Conservation (phyloP, 306 rosid species). For the Cucumis sativus region Cucumber_9930_V3 NC_026660.2:22786001-22786500, state of each 20-base stretch:
- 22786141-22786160: slow-evolving; percentile 61
- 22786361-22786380: slow-evolving; percentile 85
- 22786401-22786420: slow-evolving; percentile 71
- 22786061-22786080: slow-evolving; percentile 9
- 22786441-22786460: slow-evolving; percentile 49
- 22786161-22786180: slow-evolving; percentile 69
- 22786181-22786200: slow-evolving; percentile 60
- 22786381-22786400: slow-evolving; percentile 69
- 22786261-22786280: slow-evolving; percentile 80
- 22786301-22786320: slow-evolving; percentile 84
- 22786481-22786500: slow-evolving; percentile 79
- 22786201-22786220: slow-evolving; percentile 73
- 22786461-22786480: slow-evolving; percentile 65
- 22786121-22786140: slow-evolving; percentile 54
- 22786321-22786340: slow-evolving; percentile 73
- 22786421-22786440: slow-evolving; percentile 61
- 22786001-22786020: neutral
- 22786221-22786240: slow-evolving; percentile 91
- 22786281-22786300: slow-evolving; percentile 87
- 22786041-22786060: slow-evolving; percentile 6
- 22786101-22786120: slow-evolving; percentile 45
- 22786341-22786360: slow-evolving; percentile 78
- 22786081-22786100: slow-evolving; percentile 45
- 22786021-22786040: neutral
- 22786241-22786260: slow-evolving; percentile 76